A percentile compares a stretch with the other conserved stretches of the same genome.
Evolutionary conservation across 2,329 filamentous ascomycete species (phyloP).

Genomic region (Byssothecium circinans): DNA sequence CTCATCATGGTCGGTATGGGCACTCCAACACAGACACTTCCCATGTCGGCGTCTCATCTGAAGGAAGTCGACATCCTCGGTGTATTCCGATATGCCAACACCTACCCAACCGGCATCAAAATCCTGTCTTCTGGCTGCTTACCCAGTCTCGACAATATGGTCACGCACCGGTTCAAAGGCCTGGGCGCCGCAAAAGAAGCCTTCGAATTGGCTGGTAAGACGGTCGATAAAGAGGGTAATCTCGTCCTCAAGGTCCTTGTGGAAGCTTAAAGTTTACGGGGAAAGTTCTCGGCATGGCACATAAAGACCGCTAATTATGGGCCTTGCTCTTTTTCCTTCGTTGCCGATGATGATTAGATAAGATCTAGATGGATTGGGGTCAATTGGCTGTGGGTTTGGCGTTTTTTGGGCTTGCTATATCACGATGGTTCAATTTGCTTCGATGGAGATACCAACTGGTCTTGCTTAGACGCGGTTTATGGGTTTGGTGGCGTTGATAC

Average conservation of each 20-base stretch:
- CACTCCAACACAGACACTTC: constrained; percentile 57
- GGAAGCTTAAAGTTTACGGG: constrained; percentile 23
- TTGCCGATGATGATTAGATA: constrained; percentile 1
- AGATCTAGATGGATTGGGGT: constrained; percentile 1
- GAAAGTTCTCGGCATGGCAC: too few species aligned
- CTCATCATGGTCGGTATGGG: constrained; percentile 61
- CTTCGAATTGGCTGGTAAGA: constrained; percentile 55
- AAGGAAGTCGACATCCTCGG: constrained; percentile 60
- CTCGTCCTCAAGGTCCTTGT: constrained; percentile 56
- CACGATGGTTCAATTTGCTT: background rate
- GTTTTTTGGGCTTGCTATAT: background rate
- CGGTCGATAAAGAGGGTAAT: constrained; percentile 54
- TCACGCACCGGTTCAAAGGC: constrained; percentile 55
- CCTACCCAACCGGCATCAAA: constrained; percentile 58
- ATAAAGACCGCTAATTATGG: background rate
- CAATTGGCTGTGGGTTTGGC: background rate
- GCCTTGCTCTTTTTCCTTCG: background rate
- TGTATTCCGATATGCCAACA: constrained; percentile 59
- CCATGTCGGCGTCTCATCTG: constrained; percentile 57
- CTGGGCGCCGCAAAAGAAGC: constrained; percentile 54
- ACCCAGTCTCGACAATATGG: constrained; percentile 53
- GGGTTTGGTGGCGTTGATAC: background rate
- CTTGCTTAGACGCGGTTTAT: background rate
- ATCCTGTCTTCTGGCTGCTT: constrained; percentile 55
- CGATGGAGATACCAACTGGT: constrained; percentile 1